A percentile compares a stretch with the other conserved stretches of the same genome.
These are phyloP conservation scores for Carex parvula DNA, from an alignment of 176 grass and related monocot species.

Conservation along the genomic window DNA sequence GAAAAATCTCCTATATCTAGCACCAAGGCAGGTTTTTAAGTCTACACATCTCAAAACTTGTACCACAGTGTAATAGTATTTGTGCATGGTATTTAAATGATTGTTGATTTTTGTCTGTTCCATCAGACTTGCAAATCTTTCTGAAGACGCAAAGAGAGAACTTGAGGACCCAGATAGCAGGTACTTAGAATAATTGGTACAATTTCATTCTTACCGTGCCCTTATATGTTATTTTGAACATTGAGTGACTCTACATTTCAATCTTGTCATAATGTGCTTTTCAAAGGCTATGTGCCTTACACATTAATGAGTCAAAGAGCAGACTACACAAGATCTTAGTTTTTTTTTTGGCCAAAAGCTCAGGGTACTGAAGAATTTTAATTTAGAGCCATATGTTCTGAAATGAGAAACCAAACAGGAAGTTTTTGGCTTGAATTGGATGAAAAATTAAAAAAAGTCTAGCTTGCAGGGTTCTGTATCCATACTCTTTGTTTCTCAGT, in stretches of 20 bases:
- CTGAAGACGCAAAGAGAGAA: constrained; percentile 49
- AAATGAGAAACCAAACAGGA: neutral
- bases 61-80: neutral
- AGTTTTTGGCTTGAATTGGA: neutral
- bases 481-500: neutral
- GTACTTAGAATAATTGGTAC: constrained; percentile 16
- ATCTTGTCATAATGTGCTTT: neutral
- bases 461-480: neutral
- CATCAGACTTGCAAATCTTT: constrained; percentile 55
- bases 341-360: neutral
- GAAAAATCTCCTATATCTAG: constrained; percentile 54
- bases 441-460: too few species aligned
- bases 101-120: constrained; percentile 1
- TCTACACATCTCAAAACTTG: neutral
- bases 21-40: constrained; percentile 48
- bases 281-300: neutral
- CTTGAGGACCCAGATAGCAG: constrained; percentile 90
- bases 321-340: neutral
- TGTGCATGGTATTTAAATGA: neutral
- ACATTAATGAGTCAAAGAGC: neutral
- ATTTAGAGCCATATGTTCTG: neutral
- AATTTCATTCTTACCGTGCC: neutral
- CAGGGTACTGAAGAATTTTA: neutral
- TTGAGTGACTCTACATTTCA: neutral
- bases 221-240: neutral